Evolutionary conservation across 2,329 filamentous ascomycete genomes (phyloP).

Genomic region (Calonectria ilicicola): DNA sequence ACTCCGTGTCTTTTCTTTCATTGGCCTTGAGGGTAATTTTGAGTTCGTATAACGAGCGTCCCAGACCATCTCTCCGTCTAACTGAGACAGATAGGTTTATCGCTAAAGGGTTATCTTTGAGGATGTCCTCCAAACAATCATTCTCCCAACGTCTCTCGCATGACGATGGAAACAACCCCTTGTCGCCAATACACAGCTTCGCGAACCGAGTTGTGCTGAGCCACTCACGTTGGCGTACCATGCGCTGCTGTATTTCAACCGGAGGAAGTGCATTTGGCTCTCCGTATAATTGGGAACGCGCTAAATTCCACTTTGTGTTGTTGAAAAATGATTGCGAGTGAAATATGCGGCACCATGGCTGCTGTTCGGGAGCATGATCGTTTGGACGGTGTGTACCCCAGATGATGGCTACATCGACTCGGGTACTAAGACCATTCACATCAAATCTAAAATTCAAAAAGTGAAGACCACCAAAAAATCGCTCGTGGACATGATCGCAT

Average conservation of each 20-base stretch:
- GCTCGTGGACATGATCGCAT: conserved; percentile 16
- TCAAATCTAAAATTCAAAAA: conserved; percentile 27
- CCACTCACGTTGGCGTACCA: conserved; percentile 24
- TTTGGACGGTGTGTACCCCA: conserved; percentile 34
- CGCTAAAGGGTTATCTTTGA: not conserved
- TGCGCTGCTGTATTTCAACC: conserved; percentile 24
- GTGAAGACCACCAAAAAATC: conserved; percentile 37
- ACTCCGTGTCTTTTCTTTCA: not conserved
- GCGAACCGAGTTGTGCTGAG: conserved; percentile 15
- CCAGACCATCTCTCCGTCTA: conserved; percentile 23
- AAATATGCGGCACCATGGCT: conserved; percentile 38
- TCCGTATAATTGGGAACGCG: conserved; percentile 19
- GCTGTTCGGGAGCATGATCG: not conserved
- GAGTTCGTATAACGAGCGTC: conserved; percentile 34
- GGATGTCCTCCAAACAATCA: conserved; percentile 25
- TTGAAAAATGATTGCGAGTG: conserved; percentile 24
- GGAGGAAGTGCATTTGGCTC: conserved; percentile 17
- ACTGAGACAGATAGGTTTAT: conserved; percentile 18
- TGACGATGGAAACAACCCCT: conserved; percentile 30
- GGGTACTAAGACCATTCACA: not conserved
- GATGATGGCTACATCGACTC: conserved; percentile 22
- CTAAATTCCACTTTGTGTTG: not conserved
- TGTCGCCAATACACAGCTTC: conserved; percentile 1
- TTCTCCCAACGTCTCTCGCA: conserved; percentile 10
- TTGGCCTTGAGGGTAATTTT: conserved; percentile 14